Evolutionary conservation across 257 asterid genomes (phyloP), one percentile per base, ranked within the genome.

Genomic region (Linderniella brevidens): DNA sequence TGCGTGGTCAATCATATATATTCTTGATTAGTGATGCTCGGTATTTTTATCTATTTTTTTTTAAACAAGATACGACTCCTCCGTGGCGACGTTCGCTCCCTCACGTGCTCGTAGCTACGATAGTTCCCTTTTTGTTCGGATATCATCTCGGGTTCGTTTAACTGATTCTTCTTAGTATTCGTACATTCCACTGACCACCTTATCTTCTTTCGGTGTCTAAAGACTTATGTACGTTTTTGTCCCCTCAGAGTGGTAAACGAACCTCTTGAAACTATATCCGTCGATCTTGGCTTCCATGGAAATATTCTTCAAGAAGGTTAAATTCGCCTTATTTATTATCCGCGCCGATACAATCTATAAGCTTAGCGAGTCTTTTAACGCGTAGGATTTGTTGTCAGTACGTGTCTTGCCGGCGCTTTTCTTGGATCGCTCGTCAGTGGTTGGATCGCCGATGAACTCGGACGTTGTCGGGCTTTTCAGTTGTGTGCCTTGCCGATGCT

Each of bases 131-230:
- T 64, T 72, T 87, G 63, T 83, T 76, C 62, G 97, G 97, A 64
- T 87, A 87, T 70, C 97, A 87, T 70, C 77, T 87, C 20, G 97
- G 95, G 97, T 87, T 52, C 37, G 95, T 68, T 63, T 46, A 58
- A 61, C 14, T 32, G 41, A 12, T 20, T 13, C 4, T 41, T 13
- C 18, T 39, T 41, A 46, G 52, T 35, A 9, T 41, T 13, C 19
- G 43, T 25, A 47, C 53, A 17, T 46, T 35, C 36, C 56, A 35
- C 9, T 40, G 6, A 12, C 11, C 17, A 36, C 15, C 37, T 39
- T 19, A 12, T 41, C 42, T 51, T 11, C 19, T 55, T 12, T 49
- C 0, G 8, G 19, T 62, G n/a, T 39, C 39, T 37, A 29, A 32
- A 49, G 43, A 52, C 49, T 57, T 51, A 48, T 19, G 46, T 20